Evolutionary conservation across 495 filamentous ascomycete species (phyloP).

Genomic region (Penicillium arizonense): DNA sequence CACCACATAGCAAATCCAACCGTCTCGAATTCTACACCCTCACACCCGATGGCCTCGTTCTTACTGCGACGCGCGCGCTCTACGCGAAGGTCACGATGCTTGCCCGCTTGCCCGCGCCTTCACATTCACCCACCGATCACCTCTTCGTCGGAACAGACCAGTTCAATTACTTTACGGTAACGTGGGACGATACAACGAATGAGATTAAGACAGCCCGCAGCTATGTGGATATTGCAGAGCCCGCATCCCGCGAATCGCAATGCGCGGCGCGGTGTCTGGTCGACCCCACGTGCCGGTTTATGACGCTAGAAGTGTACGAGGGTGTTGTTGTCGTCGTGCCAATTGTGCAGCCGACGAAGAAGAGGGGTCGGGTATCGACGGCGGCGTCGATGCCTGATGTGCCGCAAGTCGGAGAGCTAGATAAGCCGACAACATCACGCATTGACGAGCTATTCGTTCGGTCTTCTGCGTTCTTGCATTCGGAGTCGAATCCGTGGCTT

Average conservation of each 20-base stretch:
- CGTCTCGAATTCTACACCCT: constrained; percentile 80
- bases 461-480: constrained; percentile 76
- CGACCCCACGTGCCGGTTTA: constrained; percentile 76
- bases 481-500: constrained; percentile 69
- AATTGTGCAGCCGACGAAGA: constrained; percentile 62
- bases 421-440: constrained; percentile 67
- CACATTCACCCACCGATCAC: constrained; percentile 71
- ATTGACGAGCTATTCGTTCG: constrained; percentile 87
- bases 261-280: constrained; percentile 74
- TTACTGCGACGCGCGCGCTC: constrained; percentile 62
- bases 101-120: constrained; percentile 70
- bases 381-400: constrained; percentile 26
- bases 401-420: constrained; percentile 56
- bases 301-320: constrained; percentile 87
- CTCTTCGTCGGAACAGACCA: constrained; percentile 91
- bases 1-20: constrained; percentile 72
- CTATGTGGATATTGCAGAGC: constrained; percentile 73
- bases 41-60: constrained; percentile 56
- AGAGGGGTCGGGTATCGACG: constrained; percentile 30
- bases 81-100: constrained; percentile 87
- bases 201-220: constrained; percentile 66
- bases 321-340: constrained; percentile 78
- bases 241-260: constrained; percentile 73
- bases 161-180: constrained; percentile 83
- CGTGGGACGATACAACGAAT: constrained; percentile 67